A percentile compares a stretch with the other conserved stretches of the same genome.
phyloP scores from a whole-genome alignment of 2,329 filamentous ascomycete genomes.

The Aspergillus melleus region DNA sequence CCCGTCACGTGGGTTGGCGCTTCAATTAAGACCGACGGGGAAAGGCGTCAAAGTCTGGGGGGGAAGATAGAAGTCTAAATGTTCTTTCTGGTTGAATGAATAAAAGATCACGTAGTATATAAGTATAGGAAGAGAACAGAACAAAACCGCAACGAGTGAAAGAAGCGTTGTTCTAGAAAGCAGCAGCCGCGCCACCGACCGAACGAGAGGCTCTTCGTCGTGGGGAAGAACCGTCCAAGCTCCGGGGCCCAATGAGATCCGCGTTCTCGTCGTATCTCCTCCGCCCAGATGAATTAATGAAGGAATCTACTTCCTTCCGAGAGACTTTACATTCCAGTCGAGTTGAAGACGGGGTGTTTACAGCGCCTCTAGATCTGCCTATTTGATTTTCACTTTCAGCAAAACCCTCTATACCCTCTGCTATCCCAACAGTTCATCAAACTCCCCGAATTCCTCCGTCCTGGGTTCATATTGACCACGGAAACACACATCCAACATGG shows the following conservation, averaged over 20 bases:
- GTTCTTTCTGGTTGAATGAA: background rate
- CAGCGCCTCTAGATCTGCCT: no score
- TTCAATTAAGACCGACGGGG: constrained; percentile 21
- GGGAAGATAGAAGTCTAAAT: background rate
- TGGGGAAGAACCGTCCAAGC: background rate
- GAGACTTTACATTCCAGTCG: no score
- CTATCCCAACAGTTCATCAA: background rate
- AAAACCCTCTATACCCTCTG: background rate
- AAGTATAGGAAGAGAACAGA: background rate
- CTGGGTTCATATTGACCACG: background rate
- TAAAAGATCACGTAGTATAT: background rate
- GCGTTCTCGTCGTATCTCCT: no score
- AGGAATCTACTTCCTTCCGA: no score
- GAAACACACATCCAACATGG: constrained; percentile 24
- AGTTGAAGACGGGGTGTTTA: no score
- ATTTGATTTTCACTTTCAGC: background rate
- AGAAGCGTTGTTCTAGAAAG: background rate
- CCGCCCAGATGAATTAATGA: no score
- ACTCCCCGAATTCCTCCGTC: background rate
- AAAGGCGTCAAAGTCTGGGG: background rate
- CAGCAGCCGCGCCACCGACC: background rate
- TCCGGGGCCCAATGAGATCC: background rate
- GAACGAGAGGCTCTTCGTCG: background rate
- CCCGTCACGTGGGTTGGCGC: constrained; percentile 22
- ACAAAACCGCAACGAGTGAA: background rate